Evolutionary conservation across 371 early-diverging fungal species (phyloP).

Genomic region (Circinella umbellata): DNA sequence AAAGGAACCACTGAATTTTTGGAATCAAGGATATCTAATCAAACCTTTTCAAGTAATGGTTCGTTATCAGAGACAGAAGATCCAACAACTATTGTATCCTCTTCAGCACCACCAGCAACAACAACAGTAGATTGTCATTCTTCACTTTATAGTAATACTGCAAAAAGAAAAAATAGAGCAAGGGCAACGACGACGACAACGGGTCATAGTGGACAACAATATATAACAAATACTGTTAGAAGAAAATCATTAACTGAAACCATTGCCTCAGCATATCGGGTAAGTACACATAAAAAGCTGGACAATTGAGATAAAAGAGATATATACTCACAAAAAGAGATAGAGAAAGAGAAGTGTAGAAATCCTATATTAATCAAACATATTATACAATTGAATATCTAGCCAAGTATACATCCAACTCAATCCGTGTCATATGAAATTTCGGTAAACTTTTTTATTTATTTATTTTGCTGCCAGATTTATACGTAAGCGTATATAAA

Average conservation of each 20-base stretch:
- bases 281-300: background rate
- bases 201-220: too few relatives aligned
- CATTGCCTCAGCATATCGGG: slow-evolving; percentile 11
- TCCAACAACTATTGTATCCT: background rate
- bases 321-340: too few relatives aligned
- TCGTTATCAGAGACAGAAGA: slow-evolving; percentile 6
- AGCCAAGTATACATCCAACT: slow-evolving; percentile 23
- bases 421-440: slow-evolving; percentile 24
- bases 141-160: background rate
- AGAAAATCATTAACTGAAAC: slow-evolving; percentile 14
- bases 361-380: background rate
- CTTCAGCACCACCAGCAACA: background rate
- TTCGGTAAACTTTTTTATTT: slow-evolving; percentile 7
- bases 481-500: background rate
- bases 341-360: too few relatives aligned
- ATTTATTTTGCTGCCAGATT: too few relatives aligned
- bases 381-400: background rate
- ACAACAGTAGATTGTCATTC: background rate
- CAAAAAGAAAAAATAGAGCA: slow-evolving; percentile 3
- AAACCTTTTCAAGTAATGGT: slow-evolving; percentile 7
- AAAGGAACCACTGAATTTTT: background rate
- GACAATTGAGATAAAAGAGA: too few relatives aligned
- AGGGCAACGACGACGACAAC: background rate
- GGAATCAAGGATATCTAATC: slow-evolving; percentile 18
- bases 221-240: background rate